Evolutionary conservation across 2,329 filamentous ascomycete species (phyloP).

Genomic region (Mycosphaerelloides madeirae): DNA sequence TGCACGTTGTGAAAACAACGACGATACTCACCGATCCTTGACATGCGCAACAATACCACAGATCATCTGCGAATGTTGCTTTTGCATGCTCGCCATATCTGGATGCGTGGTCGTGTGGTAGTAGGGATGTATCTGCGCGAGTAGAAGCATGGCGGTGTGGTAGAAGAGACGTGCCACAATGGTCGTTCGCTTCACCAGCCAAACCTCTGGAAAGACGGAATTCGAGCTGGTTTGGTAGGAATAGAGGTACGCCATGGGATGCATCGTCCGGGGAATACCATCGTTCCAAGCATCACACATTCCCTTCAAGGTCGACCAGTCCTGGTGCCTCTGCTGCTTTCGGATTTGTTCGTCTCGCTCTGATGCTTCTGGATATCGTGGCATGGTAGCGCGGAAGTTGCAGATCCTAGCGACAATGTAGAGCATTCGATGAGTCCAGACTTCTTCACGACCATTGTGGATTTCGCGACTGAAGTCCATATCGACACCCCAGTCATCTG

Average conservation of each 20-base stretch:
- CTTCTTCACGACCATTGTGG: conserved; percentile 64
- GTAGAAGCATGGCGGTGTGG: conserved; percentile 76
- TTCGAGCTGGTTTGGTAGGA: conserved; percentile 62
- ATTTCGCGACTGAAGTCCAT: conserved; percentile 62
- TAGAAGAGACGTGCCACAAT: conserved; percentile 83
- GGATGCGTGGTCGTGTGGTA: conserved; percentile 50
- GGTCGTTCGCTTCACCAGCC: conserved; percentile 77
- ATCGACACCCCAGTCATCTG: conserved; percentile 83
- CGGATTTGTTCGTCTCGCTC: conserved; percentile 61
- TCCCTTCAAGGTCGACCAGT: conserved; percentile 77
- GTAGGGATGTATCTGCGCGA: conserved; percentile 74
- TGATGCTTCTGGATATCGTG: conserved; percentile 49
- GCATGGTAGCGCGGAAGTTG: conserved; percentile 72
- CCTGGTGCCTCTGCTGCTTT: conserved; percentile 60
- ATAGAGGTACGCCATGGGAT: conserved; percentile 72
- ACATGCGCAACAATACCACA: conserved; percentile 86
- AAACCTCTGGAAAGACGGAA: conserved; percentile 81
- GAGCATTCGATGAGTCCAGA: conserved; percentile 84
- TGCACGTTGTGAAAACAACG: neutral
- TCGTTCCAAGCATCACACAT: conserved; percentile 80
- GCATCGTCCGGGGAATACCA: conserved; percentile 77
- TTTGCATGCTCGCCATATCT: conserved; percentile 66
- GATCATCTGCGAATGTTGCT: conserved; percentile 74
- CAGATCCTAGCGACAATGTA: conserved; percentile 83
- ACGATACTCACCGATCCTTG: conserved; percentile 59